A percentile compares a stretch with the other conserved stretches of the same genome.
Conservation (phyloP, 352 stramenopile genomes). For the Globisporangium lucens region DNA sequence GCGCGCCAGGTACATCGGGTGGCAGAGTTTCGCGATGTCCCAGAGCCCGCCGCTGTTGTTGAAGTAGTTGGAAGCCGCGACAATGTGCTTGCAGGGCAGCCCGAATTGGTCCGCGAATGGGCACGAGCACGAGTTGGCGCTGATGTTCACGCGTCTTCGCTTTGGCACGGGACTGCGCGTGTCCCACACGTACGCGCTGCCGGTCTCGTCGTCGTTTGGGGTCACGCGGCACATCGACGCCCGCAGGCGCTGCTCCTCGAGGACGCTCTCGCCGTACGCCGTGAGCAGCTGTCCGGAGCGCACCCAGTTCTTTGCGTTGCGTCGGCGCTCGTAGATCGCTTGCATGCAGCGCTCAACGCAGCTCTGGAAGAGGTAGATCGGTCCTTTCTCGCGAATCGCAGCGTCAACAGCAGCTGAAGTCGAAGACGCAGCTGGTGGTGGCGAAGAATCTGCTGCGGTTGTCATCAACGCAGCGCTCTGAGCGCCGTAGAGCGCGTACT, state of each 20-base stretch:
- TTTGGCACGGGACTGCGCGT: constrained; percentile 31
- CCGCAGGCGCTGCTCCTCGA: constrained; percentile 31
- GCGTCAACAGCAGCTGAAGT: constrained; percentile 13
- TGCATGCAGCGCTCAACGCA: constrained; percentile 45
- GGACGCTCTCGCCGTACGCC: constrained; percentile 28
- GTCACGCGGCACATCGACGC: constrained; percentile 33
- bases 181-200: constrained; percentile 45
- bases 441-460: background rate
- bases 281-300: constrained; percentile 29
- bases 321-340: constrained; percentile 32
- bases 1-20: constrained; percentile 30
- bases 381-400: constrained; percentile 21
- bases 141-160: constrained; percentile 43
- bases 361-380: constrained; percentile 37
- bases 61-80: constrained; percentile 35
- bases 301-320: constrained; percentile 24
- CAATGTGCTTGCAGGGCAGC: constrained; percentile 44
- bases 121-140: constrained; percentile 33
- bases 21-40: constrained; percentile 33
- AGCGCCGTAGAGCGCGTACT: constrained; percentile 37
- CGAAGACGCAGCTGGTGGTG: constrained; percentile 16
- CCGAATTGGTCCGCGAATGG: constrained; percentile 37
- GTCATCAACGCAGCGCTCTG: constrained; percentile 33
- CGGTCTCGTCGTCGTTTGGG: constrained; percentile 39
- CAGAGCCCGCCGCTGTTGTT: constrained; percentile 28